phyloP scores from a whole-genome alignment of 768 basidiomycete species.

The Rhodotorula taiwanensis region DNA sequence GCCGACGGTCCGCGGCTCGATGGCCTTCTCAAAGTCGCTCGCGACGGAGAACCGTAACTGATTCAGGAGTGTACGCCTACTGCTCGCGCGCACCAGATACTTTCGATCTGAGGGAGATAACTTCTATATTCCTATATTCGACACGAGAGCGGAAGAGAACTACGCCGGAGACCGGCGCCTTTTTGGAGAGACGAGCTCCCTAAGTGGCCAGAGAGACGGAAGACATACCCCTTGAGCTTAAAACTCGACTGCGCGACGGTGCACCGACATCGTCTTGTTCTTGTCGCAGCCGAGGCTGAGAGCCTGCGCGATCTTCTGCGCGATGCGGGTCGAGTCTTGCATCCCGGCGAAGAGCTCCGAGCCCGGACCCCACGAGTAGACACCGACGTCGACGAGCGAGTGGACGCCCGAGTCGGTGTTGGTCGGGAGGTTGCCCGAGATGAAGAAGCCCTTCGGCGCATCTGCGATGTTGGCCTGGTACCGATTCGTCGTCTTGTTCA shows the following conservation, averaged over 20 bases:
- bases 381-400: constrained; percentile 44
- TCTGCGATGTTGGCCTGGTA: constrained; percentile 43
- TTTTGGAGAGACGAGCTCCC: neutral
- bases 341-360: constrained; percentile 43
- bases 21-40: too few species aligned
- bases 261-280: constrained; percentile 12
- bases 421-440: constrained; percentile 43
- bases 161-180: too few species aligned
- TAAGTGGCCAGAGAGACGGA: neutral
- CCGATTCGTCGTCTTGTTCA: constrained; percentile 12
- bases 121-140: too few species aligned
- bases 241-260: neutral
- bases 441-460: constrained; percentile 43
- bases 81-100: too few species aligned
- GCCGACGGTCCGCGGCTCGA: too few species aligned
- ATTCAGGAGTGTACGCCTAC: too few species aligned
- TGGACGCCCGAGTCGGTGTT: constrained; percentile 45
- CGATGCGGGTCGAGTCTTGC: constrained; percentile 38
- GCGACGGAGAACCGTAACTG: too few species aligned
- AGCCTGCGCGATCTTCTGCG: constrained; percentile 42
- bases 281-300: constrained; percentile 41
- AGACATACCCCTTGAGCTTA: neutral
- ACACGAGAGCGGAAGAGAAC: too few species aligned
- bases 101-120: too few species aligned
- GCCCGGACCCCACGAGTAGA: constrained; percentile 45